Evolutionary conservation across 2,329 filamentous ascomycete species (phyloP), one percentile per base, ranked within the genome.

Genomic region (Myriangium duriaei): DNA sequence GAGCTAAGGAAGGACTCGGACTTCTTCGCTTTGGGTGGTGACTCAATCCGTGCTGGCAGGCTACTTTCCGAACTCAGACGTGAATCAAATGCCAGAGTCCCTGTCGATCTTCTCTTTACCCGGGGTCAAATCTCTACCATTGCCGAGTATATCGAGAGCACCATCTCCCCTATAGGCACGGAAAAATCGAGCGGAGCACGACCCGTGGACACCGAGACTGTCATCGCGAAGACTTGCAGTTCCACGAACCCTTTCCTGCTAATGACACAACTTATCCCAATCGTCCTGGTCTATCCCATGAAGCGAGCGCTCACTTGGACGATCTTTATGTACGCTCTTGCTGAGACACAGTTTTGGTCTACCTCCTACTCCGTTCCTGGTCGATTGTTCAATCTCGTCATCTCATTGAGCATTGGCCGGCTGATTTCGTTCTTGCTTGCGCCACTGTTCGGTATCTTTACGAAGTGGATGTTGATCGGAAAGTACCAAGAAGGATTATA

Each of bases 391-490:
- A 64, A 67, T 40, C 56, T 74, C 12, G 58, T 63, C 0, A 30
- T 68, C 9, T 62, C 60, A 5, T 63, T 72, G 30, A 41, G 59
- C 5, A 51, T 67, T 16, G 60, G 66, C 6, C 59, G 62, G 5
- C 19, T 63, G 4, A 46, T 59, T 4, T 60, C 63, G 4, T 52
- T 58, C 11, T 49, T 61, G 2, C 42, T 65, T 5, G 52, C 59
- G 4, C 71, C 71, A 1, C 50, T 65, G 16, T 28, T 65, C 14
- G 69, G 63, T n/a, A 70, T 74, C 15, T 29, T 55, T 2, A 57
- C 63, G 34, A 74, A 74, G 49, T 74, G 71, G 71, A 31, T 67
- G 4, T 57, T 74, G 36, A 67, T 74, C 30, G 71, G 71, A 9
- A 61, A 62, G 1, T 67, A 71, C 48, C 58, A 56, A 24, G 62